Evolutionary conservation across 73 alveolate species (phyloP).

Genomic region (Symbiodinium pilosum): DNA sequence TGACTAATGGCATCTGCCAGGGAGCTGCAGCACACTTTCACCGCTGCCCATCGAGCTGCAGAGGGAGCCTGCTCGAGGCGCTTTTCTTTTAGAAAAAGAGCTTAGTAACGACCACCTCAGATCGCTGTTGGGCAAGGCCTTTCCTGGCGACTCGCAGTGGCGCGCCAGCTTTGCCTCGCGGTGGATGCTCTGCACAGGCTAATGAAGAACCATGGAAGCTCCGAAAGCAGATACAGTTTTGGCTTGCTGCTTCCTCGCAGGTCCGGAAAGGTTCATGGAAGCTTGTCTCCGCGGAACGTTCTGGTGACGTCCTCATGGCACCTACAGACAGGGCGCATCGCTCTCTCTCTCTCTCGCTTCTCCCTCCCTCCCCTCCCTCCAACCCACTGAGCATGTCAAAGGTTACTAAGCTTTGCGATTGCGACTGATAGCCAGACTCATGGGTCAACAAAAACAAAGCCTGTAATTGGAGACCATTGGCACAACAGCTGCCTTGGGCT

Average conservation of each 20-base stretch:
- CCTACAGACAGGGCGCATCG: too few relatives aligned
- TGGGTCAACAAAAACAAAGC: too few relatives aligned
- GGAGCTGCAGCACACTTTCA: conserved; percentile 9
- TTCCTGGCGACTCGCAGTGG: conserved; percentile 77
- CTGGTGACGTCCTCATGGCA: conserved; percentile 10
- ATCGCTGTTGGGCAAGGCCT: conserved; percentile 1
- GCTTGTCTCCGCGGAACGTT: conserved; percentile 79
- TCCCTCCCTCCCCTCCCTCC: background rate
- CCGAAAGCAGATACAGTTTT: too few relatives aligned
- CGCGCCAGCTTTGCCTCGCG: conserved; percentile 60
- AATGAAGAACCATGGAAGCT: background rate
- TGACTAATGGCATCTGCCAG: background rate
- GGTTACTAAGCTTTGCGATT: too few relatives aligned
- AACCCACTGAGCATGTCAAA: background rate
- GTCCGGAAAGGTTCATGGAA: conserved; percentile 73
- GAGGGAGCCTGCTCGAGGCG: background rate
- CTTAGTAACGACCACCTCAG: background rate
- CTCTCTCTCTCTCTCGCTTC: too few relatives aligned
- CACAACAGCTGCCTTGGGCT: too few relatives aligned
- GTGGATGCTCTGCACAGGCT: conserved; percentile 79
- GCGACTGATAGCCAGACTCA: too few relatives aligned
- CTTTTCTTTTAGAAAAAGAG: background rate
- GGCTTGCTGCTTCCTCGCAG: background rate
- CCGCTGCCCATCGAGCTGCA: background rate
- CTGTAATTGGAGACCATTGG: too few relatives aligned